These are phyloP conservation scores for Alternaria arbusti DNA, from an alignment of 2,329 filamentous ascomycete genomes.

Conservation along the genomic window DNA sequence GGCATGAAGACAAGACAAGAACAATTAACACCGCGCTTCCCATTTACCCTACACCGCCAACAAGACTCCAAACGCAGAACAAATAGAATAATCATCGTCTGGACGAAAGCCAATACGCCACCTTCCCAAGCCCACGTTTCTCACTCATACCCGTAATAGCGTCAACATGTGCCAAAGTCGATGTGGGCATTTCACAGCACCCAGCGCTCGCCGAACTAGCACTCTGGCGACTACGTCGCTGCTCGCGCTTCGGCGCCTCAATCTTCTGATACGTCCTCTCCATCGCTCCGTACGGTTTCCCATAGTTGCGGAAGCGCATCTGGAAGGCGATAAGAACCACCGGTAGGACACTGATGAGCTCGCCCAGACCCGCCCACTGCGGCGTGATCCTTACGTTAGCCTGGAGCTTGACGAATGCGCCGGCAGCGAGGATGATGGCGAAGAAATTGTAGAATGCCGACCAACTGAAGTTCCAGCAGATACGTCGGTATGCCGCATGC, in stretches of 20 bases:
- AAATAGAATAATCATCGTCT: not conserved
- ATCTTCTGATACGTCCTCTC: conserved; percentile 17
- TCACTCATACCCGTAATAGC: conserved; percentile 1
- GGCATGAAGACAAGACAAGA: not conserved
- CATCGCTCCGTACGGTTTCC: conserved; percentile 23
- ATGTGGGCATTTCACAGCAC: conserved; percentile 2
- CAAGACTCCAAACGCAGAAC: not conserved
- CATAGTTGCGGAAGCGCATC: conserved; percentile 50
- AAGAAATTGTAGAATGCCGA: conserved; percentile 72
- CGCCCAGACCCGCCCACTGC: conserved; percentile 71
- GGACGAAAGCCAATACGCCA: not conserved
- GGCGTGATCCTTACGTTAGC: conserved; percentile 61
- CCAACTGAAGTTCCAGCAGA: conserved; percentile 73
- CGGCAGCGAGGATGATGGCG: conserved; percentile 70
- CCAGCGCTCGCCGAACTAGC: conserved; percentile 1
- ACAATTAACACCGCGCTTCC: not conserved
- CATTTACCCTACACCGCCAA: not conserved
- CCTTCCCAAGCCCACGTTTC: not conserved
- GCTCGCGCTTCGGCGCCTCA: conserved; percentile 8
- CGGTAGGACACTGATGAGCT: conserved; percentile 75
- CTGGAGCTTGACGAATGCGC: conserved; percentile 54
- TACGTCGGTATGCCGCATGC: conserved; percentile 46
- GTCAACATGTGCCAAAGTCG: conserved; percentile 5
- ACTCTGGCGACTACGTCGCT: not conserved
- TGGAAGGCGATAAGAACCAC: conserved; percentile 66